Percentiles rank a stretch among this genome's conserved stretches.
Evolutionary conservation across 805 yeast species (phyloP).

Genomic region (Jamesozyma hellenica): DNA sequence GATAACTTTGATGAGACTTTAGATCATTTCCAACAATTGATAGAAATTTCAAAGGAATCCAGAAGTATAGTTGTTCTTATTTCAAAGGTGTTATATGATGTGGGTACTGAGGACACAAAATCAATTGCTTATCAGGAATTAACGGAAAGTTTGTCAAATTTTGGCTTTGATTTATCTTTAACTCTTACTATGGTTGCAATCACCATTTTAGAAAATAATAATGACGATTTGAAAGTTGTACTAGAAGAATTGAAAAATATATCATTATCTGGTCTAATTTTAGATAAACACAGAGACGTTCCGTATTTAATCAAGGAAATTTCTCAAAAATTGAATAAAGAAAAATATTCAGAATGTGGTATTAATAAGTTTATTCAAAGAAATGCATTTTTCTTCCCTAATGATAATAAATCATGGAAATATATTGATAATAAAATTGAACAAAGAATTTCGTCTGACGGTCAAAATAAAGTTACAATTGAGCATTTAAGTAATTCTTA

Average conservation of each 20-base stretch:
- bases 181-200: conserved; percentile 75
- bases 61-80: conserved; percentile 61
- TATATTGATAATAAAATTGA: conserved; percentile 48
- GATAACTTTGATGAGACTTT: conserved; percentile 57
- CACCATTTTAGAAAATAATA: conserved; percentile 50
- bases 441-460: conserved; percentile 44
- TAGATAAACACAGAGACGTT: conserved; percentile 44
- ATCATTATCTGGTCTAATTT: conserved; percentile 36
- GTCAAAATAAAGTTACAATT: conserved; percentile 42
- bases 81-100: conserved; percentile 70
- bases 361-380: conserved; percentile 45
- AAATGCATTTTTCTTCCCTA: conserved; percentile 66
- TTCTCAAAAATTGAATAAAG: conserved; percentile 31
- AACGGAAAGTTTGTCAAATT: conserved; percentile 48
- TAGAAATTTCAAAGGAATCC: conserved; percentile 46
- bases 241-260: conserved; percentile 52
- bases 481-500: conserved; percentile 41
- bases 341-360: conserved; percentile 6
- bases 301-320: conserved; percentile 52
- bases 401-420: conserved; percentile 59
- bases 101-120: conserved; percentile 64
- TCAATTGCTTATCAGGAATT: conserved; percentile 81
- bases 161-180: conserved; percentile 58
- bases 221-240: conserved; percentile 49
- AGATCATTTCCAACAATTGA: conserved; percentile 54